Evolutionary conservation across 148 eudicot species (phyloP).

Genomic region (Camellia granthamiana): DNA sequence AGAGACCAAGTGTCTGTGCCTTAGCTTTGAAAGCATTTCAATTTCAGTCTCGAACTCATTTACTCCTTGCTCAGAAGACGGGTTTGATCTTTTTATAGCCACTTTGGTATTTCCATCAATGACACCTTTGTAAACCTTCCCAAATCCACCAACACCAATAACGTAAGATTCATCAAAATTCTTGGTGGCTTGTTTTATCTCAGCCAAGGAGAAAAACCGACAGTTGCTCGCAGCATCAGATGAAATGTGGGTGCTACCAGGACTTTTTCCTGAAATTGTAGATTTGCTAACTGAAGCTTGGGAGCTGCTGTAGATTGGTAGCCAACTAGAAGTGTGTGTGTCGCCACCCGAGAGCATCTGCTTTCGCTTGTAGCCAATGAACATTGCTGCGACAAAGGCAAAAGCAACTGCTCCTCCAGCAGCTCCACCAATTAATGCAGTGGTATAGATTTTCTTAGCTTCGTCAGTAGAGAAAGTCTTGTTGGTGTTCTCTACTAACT

Average conservation of each 20-base stretch:
- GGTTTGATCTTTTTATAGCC: constrained; percentile 51
- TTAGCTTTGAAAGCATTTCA: constrained; percentile 48
- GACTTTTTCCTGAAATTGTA: constrained; percentile 29
- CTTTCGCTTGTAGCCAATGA: constrained; percentile 19
- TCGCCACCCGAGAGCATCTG: constrained; percentile 18
- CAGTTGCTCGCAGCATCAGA: constrained; percentile 48
- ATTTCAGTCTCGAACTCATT: constrained; percentile 51
- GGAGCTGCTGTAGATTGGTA: constrained; percentile 33
- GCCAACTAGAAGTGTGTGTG: constrained; percentile 28
- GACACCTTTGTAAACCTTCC: constrained; percentile 50
- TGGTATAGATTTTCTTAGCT: not conserved
- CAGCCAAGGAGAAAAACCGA: constrained; percentile 40
- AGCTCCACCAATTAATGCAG: constrained; percentile 32
- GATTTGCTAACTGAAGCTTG: constrained; percentile 23
- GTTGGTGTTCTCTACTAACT: constrained; percentile 13
- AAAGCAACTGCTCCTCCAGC: constrained; percentile 43
- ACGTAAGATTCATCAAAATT: constrained; percentile 48
- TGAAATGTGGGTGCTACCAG: constrained; percentile 38
- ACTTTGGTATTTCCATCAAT: constrained; percentile 36
- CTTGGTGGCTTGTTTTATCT: constrained; percentile 40
- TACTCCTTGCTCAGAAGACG: constrained; percentile 51
- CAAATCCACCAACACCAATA: constrained; percentile 57
- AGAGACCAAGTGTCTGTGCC: constrained; percentile 49
- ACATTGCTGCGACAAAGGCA: constrained; percentile 23
- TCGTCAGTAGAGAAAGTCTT: constrained; percentile 3